Conservation (phyloP, 306 rosid genomes). For the Fragaria vesca region DNA sequence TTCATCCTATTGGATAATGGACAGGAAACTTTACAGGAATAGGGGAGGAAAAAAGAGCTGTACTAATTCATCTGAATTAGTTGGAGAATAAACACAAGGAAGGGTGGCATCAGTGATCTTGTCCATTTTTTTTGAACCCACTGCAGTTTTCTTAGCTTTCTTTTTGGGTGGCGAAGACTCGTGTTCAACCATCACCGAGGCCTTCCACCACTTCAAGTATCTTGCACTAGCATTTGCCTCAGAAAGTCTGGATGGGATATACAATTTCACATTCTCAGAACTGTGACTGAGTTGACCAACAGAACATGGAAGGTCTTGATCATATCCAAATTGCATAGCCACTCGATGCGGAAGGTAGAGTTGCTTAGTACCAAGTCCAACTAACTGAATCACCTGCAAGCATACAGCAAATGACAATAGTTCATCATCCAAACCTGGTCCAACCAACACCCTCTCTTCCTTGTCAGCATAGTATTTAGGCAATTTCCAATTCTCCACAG, state of each 20-base stretch:
- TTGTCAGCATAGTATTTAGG: slow-evolving; percentile 29
- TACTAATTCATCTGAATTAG: no score
- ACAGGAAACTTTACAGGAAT: no score
- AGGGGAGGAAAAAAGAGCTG: no score
- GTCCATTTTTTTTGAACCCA: no score
- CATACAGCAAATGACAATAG: slow-evolving; percentile 4
- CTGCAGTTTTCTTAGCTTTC: background rate
- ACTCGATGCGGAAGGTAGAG: no score
- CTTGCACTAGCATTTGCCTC: slow-evolving; percentile 23
- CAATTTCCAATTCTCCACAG: slow-evolving; percentile 7
- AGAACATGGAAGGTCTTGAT: no score
- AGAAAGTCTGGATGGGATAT: slow-evolving; percentile 34
- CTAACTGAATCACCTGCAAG: background rate
- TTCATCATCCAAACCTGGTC: background rate
- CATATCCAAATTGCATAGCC: no score
- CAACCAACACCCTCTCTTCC: slow-evolving; percentile 24
- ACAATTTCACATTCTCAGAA: slow-evolving; percentile 14
- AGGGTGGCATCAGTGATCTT: no score
- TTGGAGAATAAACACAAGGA: no score
- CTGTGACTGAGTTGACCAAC: background rate
- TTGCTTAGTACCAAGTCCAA: background rate
- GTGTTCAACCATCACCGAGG: background rate
- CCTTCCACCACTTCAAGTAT: slow-evolving; percentile 26
- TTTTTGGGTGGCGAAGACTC: no score
- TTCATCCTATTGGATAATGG: no score